Evolutionary conservation across 176 grass and related monocot species (phyloP).

Genomic region (Pontederia crassipes): DNA sequence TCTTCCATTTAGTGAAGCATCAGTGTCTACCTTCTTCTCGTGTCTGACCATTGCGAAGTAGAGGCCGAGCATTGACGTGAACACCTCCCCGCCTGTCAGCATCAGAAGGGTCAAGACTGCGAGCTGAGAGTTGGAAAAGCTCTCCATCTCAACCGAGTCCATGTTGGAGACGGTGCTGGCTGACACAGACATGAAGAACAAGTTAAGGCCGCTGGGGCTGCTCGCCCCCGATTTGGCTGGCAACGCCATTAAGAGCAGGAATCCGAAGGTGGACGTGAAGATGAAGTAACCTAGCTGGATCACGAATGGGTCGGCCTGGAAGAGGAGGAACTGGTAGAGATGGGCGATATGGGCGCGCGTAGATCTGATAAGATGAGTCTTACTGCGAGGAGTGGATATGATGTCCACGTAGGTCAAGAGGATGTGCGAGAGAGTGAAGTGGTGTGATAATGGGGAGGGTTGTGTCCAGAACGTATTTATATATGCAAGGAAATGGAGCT

Average conservation of each 20-base stretch:
- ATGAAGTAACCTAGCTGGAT: constrained; percentile 57
- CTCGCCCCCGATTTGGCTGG: constrained; percentile 21
- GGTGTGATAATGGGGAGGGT: too few species aligned
- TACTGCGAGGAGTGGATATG: too few species aligned
- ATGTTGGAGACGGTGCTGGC: constrained; percentile 56
- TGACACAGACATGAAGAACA: constrained; percentile 58
- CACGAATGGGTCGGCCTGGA: constrained; percentile 44
- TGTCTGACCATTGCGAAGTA: constrained; percentile 18
- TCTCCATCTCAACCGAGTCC: constrained; percentile 49
- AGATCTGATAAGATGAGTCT: too few species aligned
- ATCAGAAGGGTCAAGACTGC: constrained; percentile 47
- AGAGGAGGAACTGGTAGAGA: constrained; percentile 3
- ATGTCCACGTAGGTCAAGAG: too few species aligned
- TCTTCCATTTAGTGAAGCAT: background rate
- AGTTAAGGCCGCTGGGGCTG: constrained; percentile 22
- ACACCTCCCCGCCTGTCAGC: constrained; percentile 60
- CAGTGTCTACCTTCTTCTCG: constrained; percentile 4
- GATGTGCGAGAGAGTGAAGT: too few species aligned
- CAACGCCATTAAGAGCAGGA: constrained; percentile 32
- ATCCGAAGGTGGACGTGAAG: constrained; percentile 33
- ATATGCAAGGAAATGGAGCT: too few species aligned
- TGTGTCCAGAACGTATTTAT: too few species aligned
- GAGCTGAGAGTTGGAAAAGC: constrained; percentile 65
- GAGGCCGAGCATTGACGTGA: constrained; percentile 52
- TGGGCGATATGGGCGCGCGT: too few species aligned